phyloP scores from a whole-genome alignment of 768 basidiomycete genomes.

The Leccinum subtestaceum region DNA sequence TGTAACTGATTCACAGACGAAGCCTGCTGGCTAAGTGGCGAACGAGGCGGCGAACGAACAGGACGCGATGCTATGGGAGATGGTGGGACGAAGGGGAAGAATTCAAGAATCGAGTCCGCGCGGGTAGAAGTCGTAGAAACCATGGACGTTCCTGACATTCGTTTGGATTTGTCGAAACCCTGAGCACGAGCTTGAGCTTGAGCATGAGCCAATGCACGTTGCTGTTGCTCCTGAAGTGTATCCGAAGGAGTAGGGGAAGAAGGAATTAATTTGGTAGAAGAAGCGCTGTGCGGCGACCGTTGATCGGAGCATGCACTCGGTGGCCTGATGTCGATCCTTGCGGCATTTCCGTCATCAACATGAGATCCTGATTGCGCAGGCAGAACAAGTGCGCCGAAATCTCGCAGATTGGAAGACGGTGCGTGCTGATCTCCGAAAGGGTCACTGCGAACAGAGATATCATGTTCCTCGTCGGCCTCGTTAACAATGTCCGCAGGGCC shows the following conservation, averaged over 20 bases:
- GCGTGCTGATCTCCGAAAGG: slow-evolving; percentile 65
- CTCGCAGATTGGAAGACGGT: slow-evolving; percentile 30
- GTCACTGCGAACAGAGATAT: slow-evolving; percentile 34
- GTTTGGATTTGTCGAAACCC: slow-evolving; percentile 43
- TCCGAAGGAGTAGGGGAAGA: slow-evolving; percentile 37
- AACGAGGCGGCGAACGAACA: slow-evolving; percentile 69
- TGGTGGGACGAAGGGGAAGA: slow-evolving; percentile 86
- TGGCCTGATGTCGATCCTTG: slow-evolving; percentile 64
- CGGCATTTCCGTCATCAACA: slow-evolving; percentile 61
- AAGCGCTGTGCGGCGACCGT: slow-evolving; percentile 52
- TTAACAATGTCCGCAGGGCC: slow-evolving; percentile 62
- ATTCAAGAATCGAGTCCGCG: slow-evolving; percentile 82
- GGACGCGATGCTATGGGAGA: slow-evolving; percentile 86
- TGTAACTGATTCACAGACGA: slow-evolving; percentile 31
- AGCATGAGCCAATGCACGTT: slow-evolving; percentile 56
- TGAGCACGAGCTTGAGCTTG: slow-evolving; percentile 59
- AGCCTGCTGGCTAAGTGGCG: slow-evolving; percentile 63
- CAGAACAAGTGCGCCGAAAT: slow-evolving; percentile 38
- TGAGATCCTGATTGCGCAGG: slow-evolving; percentile 57
- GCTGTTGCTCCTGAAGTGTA: slow-evolving; percentile 64
- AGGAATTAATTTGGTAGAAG: slow-evolving; percentile 60
- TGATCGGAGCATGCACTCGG: slow-evolving; percentile 36
- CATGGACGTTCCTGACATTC: slow-evolving; percentile 64
- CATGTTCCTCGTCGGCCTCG: slow-evolving; percentile 41
- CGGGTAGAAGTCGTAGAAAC: slow-evolving; percentile 66